These are phyloP conservation scores for Metschnikowia koreensis DNA, from an alignment of 805 yeast genomes.

Conservation along the genomic window DNA sequence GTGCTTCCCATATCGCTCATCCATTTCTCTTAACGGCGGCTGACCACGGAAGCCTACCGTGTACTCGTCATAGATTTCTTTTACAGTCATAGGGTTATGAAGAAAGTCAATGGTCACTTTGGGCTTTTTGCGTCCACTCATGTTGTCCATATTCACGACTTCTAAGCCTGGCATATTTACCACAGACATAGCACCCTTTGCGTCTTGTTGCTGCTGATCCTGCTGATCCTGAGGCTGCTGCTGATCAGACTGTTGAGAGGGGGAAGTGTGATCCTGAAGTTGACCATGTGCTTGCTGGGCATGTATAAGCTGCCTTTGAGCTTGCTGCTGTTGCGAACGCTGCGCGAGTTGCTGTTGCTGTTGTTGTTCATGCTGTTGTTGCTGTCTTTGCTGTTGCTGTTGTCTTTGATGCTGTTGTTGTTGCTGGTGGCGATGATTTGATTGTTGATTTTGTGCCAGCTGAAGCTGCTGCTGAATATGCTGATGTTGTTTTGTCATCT, in stretches of 20 bases:
- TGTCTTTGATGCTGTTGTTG: not conserved
- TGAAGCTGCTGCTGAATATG: slow-evolving; percentile 5
- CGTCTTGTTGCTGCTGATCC: slow-evolving; percentile 3
- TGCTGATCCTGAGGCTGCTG: slow-evolving; percentile 3
- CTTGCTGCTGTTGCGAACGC: slow-evolving; percentile 2
- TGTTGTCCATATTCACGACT: slow-evolving; percentile 16
- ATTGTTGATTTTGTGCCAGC: slow-evolving; percentile 1
- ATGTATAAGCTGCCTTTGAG: slow-evolving; percentile 1
- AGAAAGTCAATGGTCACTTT: slow-evolving; percentile 39
- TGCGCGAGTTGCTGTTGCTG: not conserved
- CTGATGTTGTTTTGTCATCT: slow-evolving; percentile 7
- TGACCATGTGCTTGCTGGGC: slow-evolving; percentile 3
- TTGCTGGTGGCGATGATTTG: not conserved
- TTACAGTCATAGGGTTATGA: slow-evolving; percentile 45
- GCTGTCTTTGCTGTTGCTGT: not conserved
- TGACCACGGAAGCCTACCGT: slow-evolving; percentile 45
- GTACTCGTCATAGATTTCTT: slow-evolving; percentile 45
- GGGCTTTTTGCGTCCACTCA: slow-evolving; percentile 31
- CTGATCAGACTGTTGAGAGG: slow-evolving; percentile 1
- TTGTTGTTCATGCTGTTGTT: not conserved
- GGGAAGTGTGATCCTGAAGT: slow-evolving; percentile 3
- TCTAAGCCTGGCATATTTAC: slow-evolving; percentile 19
- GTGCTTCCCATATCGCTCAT: slow-evolving; percentile 41
- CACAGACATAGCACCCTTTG: slow-evolving; percentile 10
- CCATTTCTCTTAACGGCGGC: slow-evolving; percentile 42